These are phyloP conservation scores for Ustilago sp. DNA, from an alignment of 1,284 basidiomycete species.

Conservation along the genomic window DNA sequence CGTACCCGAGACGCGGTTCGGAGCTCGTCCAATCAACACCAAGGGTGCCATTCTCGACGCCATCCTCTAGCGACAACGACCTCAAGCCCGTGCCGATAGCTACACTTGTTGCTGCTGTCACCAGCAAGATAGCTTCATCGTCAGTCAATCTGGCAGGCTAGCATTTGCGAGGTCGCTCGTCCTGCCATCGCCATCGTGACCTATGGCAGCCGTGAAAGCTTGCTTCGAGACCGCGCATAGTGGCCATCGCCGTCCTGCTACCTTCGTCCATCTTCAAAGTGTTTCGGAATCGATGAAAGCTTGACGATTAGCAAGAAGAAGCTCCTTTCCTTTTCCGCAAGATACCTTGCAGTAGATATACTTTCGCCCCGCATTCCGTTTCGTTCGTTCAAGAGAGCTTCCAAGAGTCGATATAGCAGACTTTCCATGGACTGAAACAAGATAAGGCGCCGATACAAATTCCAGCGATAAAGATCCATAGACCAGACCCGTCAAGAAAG, in stretches of 20 bases:
- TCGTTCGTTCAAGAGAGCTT: conserved; percentile 1
- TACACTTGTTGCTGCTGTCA: neutral
- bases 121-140: neutral
- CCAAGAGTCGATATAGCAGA: neutral
- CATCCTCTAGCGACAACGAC: neutral
- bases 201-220: neutral
- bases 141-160: neutral
- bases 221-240: neutral
- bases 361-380: neutral
- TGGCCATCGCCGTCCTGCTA: neutral
- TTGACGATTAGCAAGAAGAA: neutral
- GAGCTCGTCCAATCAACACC: neutral
- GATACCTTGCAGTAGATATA: conserved; percentile 3
- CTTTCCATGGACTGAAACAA: neutral
- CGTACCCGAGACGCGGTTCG: neutral
- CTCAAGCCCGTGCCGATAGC: neutral
- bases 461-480: neutral
- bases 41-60: neutral
- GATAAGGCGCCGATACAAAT: neutral
- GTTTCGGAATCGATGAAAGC: neutral
- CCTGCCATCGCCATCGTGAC: neutral
- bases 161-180: neutral
- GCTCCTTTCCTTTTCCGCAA: neutral
- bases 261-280: neutral
- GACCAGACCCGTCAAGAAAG: neutral